phyloP scores from a whole-genome alignment of 2,329 filamentous ascomycete genomes.

The Aspergillus sp. region DNA sequence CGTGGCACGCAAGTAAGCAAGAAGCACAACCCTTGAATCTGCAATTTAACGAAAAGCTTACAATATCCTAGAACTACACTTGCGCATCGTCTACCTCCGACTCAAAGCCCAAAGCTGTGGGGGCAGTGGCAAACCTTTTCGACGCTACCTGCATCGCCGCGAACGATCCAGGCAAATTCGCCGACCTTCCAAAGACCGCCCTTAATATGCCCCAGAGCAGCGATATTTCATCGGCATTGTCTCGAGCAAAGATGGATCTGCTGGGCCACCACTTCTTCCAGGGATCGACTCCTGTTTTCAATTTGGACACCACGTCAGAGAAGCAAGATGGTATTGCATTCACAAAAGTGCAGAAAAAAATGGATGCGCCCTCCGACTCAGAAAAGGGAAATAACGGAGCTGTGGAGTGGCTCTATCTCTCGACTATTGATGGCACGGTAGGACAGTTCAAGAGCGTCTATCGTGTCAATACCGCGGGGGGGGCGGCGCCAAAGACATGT shows the following conservation, averaged over 20 bases:
- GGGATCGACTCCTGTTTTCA: constrained; percentile 65
- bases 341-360: constrained; percentile 54
- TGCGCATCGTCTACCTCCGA: constrained; percentile 57
- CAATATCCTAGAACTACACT: constrained; percentile 69
- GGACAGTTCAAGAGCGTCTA: constrained; percentile 67
- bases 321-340: constrained; percentile 47
- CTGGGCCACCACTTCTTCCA: constrained; percentile 78
- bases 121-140: constrained; percentile 78
- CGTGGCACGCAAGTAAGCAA: constrained; percentile 57
- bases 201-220: constrained; percentile 55
- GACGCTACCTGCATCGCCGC: constrained; percentile 75
- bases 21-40: neutral
- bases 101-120: constrained; percentile 55
- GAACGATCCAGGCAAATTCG: constrained; percentile 58
- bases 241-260: constrained; percentile 53
- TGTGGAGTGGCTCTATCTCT: constrained; percentile 73
- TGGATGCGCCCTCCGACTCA: constrained; percentile 55
- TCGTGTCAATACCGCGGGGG: constrained; percentile 75
- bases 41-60: constrained; percentile 6
- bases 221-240: constrained; percentile 25
- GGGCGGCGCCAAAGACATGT: constrained; percentile 66
- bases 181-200: constrained; percentile 57
- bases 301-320: constrained; percentile 54
- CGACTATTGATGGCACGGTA: constrained; percentile 46
- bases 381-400: constrained; percentile 55